A percentile compares a stretch with the other conserved stretches of the same genome.
These are phyloP conservation scores for Pyrenochaeta sp. DNA, from an alignment of 2,329 filamentous ascomycete species.

Conservation along the genomic window DNA sequence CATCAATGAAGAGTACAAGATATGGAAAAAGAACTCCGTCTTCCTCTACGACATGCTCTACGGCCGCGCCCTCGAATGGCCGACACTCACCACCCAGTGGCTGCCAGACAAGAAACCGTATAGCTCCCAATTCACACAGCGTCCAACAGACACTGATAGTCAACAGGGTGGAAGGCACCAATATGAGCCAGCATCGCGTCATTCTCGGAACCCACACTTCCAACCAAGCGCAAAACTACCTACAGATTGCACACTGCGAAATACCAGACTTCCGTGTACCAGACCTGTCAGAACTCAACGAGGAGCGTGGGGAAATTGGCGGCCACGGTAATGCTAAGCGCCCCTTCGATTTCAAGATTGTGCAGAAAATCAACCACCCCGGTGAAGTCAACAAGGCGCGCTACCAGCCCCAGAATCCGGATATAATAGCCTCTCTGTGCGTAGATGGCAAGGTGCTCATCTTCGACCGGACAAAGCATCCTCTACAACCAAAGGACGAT, in stretches of 20 bases:
- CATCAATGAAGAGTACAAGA: slow-evolving; percentile 99
- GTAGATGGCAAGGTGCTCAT: slow-evolving; percentile 88
- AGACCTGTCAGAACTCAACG: slow-evolving; percentile 86
- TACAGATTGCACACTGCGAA: slow-evolving; percentile 94
- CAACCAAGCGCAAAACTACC: slow-evolving; percentile 82
- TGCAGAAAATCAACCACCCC: slow-evolving; percentile 95
- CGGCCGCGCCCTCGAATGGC: slow-evolving; percentile 94
- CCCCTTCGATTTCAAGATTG: slow-evolving; percentile 85
- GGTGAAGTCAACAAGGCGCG: slow-evolving; percentile 98
- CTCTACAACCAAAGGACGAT: slow-evolving; percentile 70
- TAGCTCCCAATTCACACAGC: not conserved
- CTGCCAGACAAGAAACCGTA: slow-evolving; percentile 74
- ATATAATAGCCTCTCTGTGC: slow-evolving; percentile 93
- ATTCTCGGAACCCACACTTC: slow-evolving; percentile 96
- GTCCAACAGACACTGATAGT: slow-evolving; percentile 48
- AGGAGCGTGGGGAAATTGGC: slow-evolving; percentile 90
- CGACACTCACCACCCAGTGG: slow-evolving; percentile 97
- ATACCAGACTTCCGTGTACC: slow-evolving; percentile 80
- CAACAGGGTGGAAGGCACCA: slow-evolving; percentile 72
- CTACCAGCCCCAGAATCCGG: slow-evolving; percentile 96
- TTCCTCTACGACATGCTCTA: slow-evolving; percentile 99
- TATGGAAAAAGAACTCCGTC: slow-evolving; percentile 99
- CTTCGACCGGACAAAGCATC: slow-evolving; percentile 96
- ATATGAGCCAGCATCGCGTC: slow-evolving; percentile 85
- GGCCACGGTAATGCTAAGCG: slow-evolving; percentile 84